These are phyloP conservation scores for Leccinum disarticulatum DNA, from an alignment of 768 basidiomycete genomes.

Conservation along the genomic window DNA sequence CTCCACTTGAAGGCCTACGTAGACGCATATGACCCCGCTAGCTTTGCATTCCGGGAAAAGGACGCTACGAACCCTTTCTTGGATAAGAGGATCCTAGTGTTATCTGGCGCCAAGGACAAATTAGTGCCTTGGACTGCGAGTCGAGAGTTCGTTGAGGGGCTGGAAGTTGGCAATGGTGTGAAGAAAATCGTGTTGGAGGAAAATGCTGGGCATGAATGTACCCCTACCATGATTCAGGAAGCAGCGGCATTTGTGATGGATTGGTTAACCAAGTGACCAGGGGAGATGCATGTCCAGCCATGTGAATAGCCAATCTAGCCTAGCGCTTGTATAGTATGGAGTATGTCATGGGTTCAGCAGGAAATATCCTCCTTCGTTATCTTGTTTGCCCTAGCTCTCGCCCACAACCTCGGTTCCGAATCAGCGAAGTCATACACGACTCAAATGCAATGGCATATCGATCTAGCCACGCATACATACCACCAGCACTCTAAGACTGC, in stretches of 20 bases:
- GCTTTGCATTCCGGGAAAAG: slow-evolving; percentile 39
- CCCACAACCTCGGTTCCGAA: not conserved
- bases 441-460: slow-evolving; percentile 85
- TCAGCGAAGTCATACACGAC: slow-evolving; percentile 65
- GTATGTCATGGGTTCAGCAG: not conserved
- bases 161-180: slow-evolving; percentile 57
- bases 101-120: slow-evolving; percentile 64
- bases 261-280: slow-evolving; percentile 25
- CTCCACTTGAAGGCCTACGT: slow-evolving; percentile 49
- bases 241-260: slow-evolving; percentile 33
- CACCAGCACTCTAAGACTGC: slow-evolving; percentile 70
- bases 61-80: slow-evolving; percentile 55
- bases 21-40: slow-evolving; percentile 44
- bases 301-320: not conserved
- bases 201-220: slow-evolving; percentile 62
- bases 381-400: slow-evolving; percentile 35
- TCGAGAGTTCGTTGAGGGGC: slow-evolving; percentile 50
- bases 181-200: slow-evolving; percentile 57
- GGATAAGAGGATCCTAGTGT: slow-evolving; percentile 71
- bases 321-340: not conserved
- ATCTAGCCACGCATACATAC: slow-evolving; percentile 60
- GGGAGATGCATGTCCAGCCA: not conserved
- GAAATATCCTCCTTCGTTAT: no score
- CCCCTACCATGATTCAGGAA: slow-evolving; percentile 56
- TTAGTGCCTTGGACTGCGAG: slow-evolving; percentile 68